Evolutionary conservation across 2,329 filamentous ascomycete genomes (phyloP).

Genomic region (Dothideomycetes sp.): DNA sequence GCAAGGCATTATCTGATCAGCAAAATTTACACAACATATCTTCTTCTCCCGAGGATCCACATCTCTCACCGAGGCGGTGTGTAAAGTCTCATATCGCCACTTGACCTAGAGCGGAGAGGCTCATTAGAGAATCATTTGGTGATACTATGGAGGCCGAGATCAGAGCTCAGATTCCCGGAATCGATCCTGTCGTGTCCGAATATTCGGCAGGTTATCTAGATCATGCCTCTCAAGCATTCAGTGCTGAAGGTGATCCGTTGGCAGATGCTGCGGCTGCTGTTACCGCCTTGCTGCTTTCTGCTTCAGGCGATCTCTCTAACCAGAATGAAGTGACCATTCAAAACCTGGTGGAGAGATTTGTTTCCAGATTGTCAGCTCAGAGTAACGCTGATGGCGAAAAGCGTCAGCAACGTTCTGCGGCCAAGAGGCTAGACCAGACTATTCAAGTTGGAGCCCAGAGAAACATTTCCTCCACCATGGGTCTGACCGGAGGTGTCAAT

Average conservation of each 20-base stretch:
- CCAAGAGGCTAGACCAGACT: conserved; percentile 82
- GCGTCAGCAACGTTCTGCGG: conserved; percentile 61
- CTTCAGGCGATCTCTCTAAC: conserved; percentile 70
- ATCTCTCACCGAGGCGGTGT: conserved; percentile 8
- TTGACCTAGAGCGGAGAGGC: conserved; percentile 7
- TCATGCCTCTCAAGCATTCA: conserved; percentile 80
- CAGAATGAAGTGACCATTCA: conserved; percentile 70
- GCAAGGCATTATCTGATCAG: not conserved
- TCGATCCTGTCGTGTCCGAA: conserved; percentile 30
- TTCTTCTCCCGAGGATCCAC: conserved; percentile 1
- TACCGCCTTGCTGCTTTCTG: conserved; percentile 82
- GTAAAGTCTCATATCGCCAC: conserved; percentile 6
- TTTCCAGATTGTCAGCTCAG: conserved; percentile 65
- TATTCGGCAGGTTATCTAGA: conserved; percentile 72
- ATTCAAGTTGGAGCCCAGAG: conserved; percentile 89
- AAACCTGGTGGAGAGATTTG: conserved; percentile 81
- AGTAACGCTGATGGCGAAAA: conserved; percentile 60
- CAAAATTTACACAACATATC: conserved; percentile 2
- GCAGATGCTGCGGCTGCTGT: conserved; percentile 75
- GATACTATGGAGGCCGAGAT: conserved; percentile 29
- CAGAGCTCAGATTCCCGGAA: conserved; percentile 26
- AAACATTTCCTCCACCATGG: conserved; percentile 93
- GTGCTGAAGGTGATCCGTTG: conserved; percentile 68
- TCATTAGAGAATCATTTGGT: conserved; percentile 1
- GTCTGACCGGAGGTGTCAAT: conserved; percentile 77